Conservation (phyloP, 768 basidiomycete species). For the Hericium erinaceus region DNA sequence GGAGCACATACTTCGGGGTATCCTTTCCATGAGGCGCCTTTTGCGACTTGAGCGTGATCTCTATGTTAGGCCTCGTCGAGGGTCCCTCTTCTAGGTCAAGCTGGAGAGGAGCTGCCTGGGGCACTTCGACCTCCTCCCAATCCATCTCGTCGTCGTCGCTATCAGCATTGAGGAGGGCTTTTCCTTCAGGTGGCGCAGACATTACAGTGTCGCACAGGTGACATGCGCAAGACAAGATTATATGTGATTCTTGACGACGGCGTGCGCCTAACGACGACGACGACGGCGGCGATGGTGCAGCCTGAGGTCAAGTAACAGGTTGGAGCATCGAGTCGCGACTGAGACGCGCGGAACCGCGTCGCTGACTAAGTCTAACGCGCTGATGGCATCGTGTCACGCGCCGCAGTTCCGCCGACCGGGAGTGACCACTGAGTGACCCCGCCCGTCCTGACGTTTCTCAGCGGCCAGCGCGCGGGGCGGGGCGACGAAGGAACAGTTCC, state of each 20-base stretch:
- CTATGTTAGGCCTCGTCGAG: constrained; percentile 38
- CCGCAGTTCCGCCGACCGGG: not conserved
- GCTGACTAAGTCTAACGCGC: not conserved
- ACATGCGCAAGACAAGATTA: not conserved
- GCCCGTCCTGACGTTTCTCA: no score
- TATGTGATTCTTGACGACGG: not conserved
- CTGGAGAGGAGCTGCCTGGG: not conserved
- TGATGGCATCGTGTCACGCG: constrained; percentile 3
- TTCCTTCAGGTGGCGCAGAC: not conserved
- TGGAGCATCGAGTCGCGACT: not conserved
- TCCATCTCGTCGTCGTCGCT: constrained; percentile 12
- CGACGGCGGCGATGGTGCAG: not conserved
- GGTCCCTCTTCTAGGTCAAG: constrained; percentile 15
- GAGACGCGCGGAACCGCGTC: not conserved
- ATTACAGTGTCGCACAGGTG: not conserved
- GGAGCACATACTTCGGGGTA: constrained; percentile 35
- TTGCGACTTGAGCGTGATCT: constrained; percentile 55
- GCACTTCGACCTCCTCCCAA: constrained; percentile 14
- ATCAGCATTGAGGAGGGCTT: not conserved
- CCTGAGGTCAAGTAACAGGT: not conserved
- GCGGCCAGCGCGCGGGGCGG: no score
- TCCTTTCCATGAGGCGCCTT: constrained; percentile 30
- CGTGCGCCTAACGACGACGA: not conserved
- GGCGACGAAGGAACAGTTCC: no score
- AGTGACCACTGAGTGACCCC: no score